Evolutionary conservation across 1,139 yeast genomes (phyloP).

Genomic region (Pichia sp.): DNA sequence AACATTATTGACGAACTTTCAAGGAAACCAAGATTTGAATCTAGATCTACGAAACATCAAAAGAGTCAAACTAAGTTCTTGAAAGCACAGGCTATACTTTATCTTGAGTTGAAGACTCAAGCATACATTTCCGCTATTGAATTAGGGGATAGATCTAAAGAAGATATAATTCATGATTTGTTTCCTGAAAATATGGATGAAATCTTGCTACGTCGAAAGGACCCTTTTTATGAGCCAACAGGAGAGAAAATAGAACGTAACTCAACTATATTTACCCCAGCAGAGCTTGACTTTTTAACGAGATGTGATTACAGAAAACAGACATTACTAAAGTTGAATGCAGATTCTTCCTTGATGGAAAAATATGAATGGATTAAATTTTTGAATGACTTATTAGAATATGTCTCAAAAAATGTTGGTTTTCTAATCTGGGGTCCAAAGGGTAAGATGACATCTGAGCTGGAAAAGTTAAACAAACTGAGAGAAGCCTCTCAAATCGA

Average conservation of each 20-base stretch:
- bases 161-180: conserved; percentile 66
- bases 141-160: conserved; percentile 58
- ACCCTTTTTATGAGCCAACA: conserved; percentile 17
- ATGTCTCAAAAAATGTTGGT: conserved; percentile 68
- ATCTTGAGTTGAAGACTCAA: conserved; percentile 85
- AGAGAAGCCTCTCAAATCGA: background rate
- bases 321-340: conserved; percentile 43
- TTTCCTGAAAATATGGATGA: conserved; percentile 63
- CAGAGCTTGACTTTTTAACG: conserved; percentile 62
- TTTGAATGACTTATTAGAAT: conserved; percentile 67
- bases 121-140: conserved; percentile 86
- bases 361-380: conserved; percentile 72
- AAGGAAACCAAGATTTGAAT: conserved; percentile 4
- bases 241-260: conserved; percentile 20
- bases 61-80: conserved; percentile 41
- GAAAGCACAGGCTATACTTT: conserved; percentile 74
- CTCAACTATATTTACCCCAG: conserved; percentile 44
- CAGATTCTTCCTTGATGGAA: conserved; percentile 44
- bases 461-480: conserved; percentile 15
- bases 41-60: conserved; percentile 5
- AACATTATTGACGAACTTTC: conserved; percentile 4
- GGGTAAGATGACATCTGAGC: conserved; percentile 32
- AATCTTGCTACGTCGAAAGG: conserved; percentile 42
- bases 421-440: conserved; percentile 64
- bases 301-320: conserved; percentile 66